Percentiles rank a stretch among this genome's conserved stretches.
Conservation (phyloP, 2,329 filamentous ascomycete species). For the Sporothrix protearum region DNA sequence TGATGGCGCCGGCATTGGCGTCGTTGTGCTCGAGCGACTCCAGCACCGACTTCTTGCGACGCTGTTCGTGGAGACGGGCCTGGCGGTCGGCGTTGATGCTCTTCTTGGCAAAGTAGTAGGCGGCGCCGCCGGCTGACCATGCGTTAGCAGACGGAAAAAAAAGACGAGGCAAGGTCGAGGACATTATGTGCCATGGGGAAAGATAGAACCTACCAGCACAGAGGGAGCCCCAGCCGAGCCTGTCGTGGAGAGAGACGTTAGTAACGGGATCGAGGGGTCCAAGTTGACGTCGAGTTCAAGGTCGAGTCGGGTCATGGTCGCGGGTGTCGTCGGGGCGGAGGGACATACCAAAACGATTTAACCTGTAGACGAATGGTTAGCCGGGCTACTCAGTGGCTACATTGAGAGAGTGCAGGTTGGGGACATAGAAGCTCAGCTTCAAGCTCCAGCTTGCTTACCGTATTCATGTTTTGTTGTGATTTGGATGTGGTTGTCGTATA, state of each 20-base stretch:
- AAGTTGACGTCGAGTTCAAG: background rate
- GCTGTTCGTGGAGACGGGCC: slow-evolving; percentile 63
- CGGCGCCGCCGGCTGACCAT: slow-evolving; percentile 71
- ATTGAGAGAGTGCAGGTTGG: background rate
- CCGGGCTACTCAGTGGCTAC: background rate
- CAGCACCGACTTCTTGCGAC: slow-evolving; percentile 59
- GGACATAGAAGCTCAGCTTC: background rate
- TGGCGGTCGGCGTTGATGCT: slow-evolving; percentile 88
- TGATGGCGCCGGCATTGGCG: slow-evolving; percentile 32
- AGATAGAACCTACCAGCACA: slow-evolving; percentile 63
- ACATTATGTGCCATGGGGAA: background rate
- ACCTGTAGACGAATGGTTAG: slow-evolving; percentile 24
- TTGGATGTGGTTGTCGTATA: background rate
- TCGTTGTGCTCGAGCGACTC: slow-evolving; percentile 50
- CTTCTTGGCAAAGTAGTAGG: slow-evolving; percentile 94
- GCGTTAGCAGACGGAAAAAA: background rate
- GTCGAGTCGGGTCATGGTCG: background rate
- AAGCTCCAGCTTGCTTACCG: slow-evolving; percentile 20
- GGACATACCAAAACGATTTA: slow-evolving; percentile 20
- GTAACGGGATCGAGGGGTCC: background rate
- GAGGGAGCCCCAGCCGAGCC: slow-evolving; percentile 88
- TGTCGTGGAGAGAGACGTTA: slow-evolving; percentile 37
- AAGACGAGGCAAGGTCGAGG: background rate
- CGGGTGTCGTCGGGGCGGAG: background rate
- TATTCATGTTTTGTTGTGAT: slow-evolving; percentile 25